phyloP scores from a whole-genome alignment of 257 asterid species.

The Nicotiana tabacum region DNA sequence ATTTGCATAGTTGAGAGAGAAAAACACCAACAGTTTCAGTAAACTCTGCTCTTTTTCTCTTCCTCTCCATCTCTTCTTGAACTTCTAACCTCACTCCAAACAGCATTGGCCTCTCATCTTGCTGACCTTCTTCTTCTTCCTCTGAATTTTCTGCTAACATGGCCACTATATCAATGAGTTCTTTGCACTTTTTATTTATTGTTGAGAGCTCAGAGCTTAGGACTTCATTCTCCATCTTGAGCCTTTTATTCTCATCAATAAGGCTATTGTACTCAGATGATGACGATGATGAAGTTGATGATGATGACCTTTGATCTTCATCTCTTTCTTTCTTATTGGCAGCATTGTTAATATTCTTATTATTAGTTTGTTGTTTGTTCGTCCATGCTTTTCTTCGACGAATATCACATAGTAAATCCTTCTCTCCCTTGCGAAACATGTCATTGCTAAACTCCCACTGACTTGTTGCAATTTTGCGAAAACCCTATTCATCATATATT shows the following conservation, averaged over 20 bases:
- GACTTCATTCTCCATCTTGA: conserved; percentile 59
- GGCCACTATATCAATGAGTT: conserved; percentile 62
- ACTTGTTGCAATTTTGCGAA: conserved; percentile 63
- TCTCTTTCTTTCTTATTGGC: conserved; percentile 20
- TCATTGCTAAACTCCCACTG: conserved; percentile 88
- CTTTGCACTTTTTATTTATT: conserved; percentile 68
- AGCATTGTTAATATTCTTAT: not conserved
- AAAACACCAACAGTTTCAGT: conserved; percentile 25
- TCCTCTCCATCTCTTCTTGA: conserved; percentile 40
- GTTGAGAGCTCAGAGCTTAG: conserved; percentile 47
- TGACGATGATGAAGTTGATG: conserved; percentile 39
- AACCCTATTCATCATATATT: conserved; percentile 43
- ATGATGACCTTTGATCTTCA: conserved; percentile 63
- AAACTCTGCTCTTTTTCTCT: conserved; percentile 47
- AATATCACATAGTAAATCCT: conserved; percentile 54
- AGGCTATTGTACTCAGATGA: conserved; percentile 55
- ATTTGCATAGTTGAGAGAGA: conserved; percentile 43
- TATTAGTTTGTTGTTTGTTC: conserved; percentile 32
- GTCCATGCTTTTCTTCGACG: conserved; percentile 70
- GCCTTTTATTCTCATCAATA: conserved; percentile 71
- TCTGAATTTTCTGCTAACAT: conserved; percentile 13
- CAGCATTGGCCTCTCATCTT: conserved; percentile 49
- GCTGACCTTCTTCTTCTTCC: conserved; percentile 6
- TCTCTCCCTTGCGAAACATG: conserved; percentile 62
- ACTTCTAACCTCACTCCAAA: conserved; percentile 77